Conservation (phyloP, 1,284 basidiomycete genomes). For the Trametes pubescens region DNA sequence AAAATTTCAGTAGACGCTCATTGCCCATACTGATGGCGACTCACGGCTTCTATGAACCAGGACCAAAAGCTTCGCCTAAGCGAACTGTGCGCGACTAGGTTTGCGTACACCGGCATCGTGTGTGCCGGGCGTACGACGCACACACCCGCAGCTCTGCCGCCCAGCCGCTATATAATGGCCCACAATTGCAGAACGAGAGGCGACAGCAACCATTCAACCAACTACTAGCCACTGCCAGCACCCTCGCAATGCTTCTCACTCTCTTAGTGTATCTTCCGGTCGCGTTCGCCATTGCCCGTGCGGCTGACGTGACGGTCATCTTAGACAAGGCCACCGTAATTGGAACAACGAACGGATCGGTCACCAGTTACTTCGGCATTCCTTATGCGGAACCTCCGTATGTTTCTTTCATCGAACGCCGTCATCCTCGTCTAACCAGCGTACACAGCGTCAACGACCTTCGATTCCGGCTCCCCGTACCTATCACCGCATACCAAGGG, state of each 20-base stretch:
- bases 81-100: background rate
- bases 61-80: background rate
- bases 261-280: background rate
- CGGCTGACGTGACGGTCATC: background rate
- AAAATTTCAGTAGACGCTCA: too few relatives aligned
- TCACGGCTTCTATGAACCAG: background rate
- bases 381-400: constrained; percentile 57
- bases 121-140: background rate
- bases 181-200: background rate
- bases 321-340: constrained; percentile 22
- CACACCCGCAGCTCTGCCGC: background rate
- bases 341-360: constrained; percentile 21
- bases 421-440: background rate
- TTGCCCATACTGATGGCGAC: too few relatives aligned
- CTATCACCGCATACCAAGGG: constrained; percentile 49
- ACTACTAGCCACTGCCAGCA: background rate
- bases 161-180: background rate
- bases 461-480: constrained; percentile 54
- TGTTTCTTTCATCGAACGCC: constrained; percentile 15
- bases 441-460: constrained; percentile 28
- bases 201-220: background rate
- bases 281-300: background rate
- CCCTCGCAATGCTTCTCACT: background rate
- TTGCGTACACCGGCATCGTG: background rate
- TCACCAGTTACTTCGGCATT: constrained; percentile 57